Percentiles rank a stretch among this genome's conserved stretches.
These are phyloP conservation scores for Piper longum DNA, from an alignment of 164 flowering plant species.

Conservation along the genomic window DNA sequence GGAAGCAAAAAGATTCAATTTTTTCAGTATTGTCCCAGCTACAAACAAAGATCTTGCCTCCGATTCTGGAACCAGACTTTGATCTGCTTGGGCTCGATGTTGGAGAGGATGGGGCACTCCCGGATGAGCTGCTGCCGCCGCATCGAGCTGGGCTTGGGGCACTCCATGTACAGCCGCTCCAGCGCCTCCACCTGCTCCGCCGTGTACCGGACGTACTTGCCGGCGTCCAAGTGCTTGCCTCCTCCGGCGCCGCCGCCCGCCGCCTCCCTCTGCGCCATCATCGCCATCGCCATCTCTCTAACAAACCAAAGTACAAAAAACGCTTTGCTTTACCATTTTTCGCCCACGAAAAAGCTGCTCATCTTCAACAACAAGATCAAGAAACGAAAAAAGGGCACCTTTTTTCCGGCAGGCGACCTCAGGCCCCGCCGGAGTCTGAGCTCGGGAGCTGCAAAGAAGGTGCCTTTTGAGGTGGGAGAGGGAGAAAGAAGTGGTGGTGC, in stretches of 20 bases:
- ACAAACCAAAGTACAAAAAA: no score
- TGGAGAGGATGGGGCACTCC: constrained; percentile 55
- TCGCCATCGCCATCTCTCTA: constrained; percentile 57
- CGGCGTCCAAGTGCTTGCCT: constrained; percentile 35
- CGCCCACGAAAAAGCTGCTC: no score
- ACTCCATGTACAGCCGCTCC: constrained; percentile 57
- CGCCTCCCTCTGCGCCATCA: constrained; percentile 44
- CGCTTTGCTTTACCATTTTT: no score
- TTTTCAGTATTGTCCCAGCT: no score
- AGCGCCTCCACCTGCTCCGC: constrained; percentile 72
- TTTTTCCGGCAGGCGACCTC: no score
- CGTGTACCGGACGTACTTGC: constrained; percentile 67
- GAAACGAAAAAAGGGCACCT: no score
- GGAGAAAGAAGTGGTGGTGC: no score
- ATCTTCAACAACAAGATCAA: no score
- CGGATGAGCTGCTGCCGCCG: constrained; percentile 61
- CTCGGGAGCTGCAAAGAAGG: no score
- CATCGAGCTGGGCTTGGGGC: constrained; percentile 69
- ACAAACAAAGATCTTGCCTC: constrained; percentile 18
- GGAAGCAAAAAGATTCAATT: neutral
- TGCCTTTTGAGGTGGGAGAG: no score
- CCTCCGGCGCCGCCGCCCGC: constrained; percentile 17
- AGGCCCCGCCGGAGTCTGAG: no score
- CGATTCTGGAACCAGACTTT: constrained; percentile 88
- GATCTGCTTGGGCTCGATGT: constrained; percentile 75